A percentile compares a stretch with the other conserved stretches of the same genome.
Evolutionary conservation across 768 basidiomycete species (phyloP).

Genomic region (Leccinum disarticulatum): DNA sequence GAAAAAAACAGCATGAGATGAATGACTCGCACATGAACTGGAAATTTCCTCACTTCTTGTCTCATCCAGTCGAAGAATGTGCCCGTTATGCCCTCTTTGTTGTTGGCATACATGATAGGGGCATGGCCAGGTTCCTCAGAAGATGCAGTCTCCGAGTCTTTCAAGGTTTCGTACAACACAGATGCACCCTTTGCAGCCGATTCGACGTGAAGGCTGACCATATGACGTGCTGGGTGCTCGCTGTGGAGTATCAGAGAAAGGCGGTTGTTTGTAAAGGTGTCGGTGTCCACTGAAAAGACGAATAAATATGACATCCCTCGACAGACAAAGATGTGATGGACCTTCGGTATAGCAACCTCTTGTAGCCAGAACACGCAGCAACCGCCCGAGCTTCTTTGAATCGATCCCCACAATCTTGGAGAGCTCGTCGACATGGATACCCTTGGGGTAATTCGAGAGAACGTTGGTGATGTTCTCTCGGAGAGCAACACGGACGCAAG

Average conservation of each 20-base stretch:
- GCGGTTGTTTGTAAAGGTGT: slow-evolving; percentile 37
- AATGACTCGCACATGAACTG: background rate
- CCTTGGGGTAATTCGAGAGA: slow-evolving; percentile 28
- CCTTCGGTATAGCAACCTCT: slow-evolving; percentile 36
- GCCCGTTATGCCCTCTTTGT: slow-evolving; percentile 19
- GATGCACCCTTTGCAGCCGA: slow-evolving; percentile 15
- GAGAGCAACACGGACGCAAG: slow-evolving; percentile 29
- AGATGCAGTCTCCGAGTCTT: slow-evolving; percentile 19
- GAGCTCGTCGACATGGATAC: slow-evolving; percentile 32
- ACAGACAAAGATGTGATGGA: slow-evolving; percentile 8
- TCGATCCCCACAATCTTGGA: slow-evolving; percentile 23
- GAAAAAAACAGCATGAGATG: background rate
- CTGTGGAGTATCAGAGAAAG: slow-evolving; percentile 31
- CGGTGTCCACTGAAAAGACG: slow-evolving; percentile 22
- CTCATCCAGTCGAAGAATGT: slow-evolving; percentile 28
- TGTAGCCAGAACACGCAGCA: slow-evolving; percentile 31
- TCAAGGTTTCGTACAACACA: slow-evolving; percentile 29
- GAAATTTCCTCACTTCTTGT: slow-evolving; percentile 16
- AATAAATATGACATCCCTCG: background rate
- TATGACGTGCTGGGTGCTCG: slow-evolving; percentile 22
- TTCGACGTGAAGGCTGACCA: slow-evolving; percentile 22
- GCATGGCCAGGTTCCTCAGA: slow-evolving; percentile 24
- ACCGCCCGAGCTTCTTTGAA: slow-evolving; percentile 29
- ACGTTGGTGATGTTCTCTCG: slow-evolving; percentile 31
- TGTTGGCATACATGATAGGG: slow-evolving; percentile 21